Base-by-base conservation (phyloP, 768 basidiomycete genomes). In the Suillus subluteus region DNA sequence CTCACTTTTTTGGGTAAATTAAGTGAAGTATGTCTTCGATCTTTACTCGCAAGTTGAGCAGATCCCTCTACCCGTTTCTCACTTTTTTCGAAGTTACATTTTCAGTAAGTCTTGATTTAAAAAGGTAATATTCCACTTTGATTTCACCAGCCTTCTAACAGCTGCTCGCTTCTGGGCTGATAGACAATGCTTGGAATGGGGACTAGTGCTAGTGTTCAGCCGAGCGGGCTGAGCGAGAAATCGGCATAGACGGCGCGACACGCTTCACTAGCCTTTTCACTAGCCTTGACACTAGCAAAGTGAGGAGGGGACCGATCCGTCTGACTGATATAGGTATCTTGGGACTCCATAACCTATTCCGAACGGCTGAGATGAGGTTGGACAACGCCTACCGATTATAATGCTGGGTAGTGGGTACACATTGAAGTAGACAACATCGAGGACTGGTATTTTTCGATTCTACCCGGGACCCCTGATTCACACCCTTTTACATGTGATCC, bases 1-100 rank as follows among this genome's bases (percentile, higher is more conserved):
- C 32, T 56, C 55, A 56, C 55, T 56, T 56, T 56, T 35, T n/a
- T 56, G 55, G 55, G 55, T 56, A n/a, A 56, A 56, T 56, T 56
- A 35, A 56, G 21, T 12, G 55, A 21, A 35, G 21, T 13, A 35
- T 56, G 11, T 11, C 5, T 3, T 37, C 21, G 32, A n/a, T 56
- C 6, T 1, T 21, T 55, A 55, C 30, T 55, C 16, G 16, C 52
- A 54, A 18, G 16, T n/a, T 12, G 11, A 56, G 11, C 55, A 26
- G 50, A 52, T 52, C 50, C n/a, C 26, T 54, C 16, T 54, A 32
- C 52, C 18, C 30, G 52, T 54, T 11, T 54, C 52, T 16, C 52
- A 26, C 15, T 30, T 52, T 52, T 26, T n/a, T n/a, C 5, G 44
- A 8, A 3, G 7, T 44, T 44, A 0, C n/a, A 13, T 48, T 23